Conservation (phyloP, 1,284 basidiomycete genomes). For the Sporisorium iseilematis-ciliati region DNA sequence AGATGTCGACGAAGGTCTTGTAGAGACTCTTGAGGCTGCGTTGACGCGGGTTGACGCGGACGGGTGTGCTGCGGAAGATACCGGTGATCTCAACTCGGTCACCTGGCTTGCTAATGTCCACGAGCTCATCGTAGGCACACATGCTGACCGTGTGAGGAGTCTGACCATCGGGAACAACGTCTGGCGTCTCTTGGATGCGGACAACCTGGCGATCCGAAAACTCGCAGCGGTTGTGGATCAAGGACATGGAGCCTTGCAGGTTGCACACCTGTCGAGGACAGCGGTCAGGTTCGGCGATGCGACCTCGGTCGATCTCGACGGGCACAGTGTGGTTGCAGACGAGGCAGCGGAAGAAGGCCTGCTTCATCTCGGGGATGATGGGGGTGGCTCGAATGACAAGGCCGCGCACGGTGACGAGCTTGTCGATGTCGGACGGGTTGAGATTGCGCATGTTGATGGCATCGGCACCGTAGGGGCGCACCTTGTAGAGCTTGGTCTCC, state of each 20-base stretch:
- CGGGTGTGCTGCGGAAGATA: conserved; percentile 93
- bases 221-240: conserved; percentile 96
- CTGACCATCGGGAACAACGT: conserved; percentile 96
- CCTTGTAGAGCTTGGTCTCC: conserved; percentile 81
- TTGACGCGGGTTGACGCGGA: conserved; percentile 91
- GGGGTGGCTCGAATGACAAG: conserved; percentile 97
- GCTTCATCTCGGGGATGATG: conserved; percentile 97
- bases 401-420: conserved; percentile 93
- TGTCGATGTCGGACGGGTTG: conserved; percentile 68
- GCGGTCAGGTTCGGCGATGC: conserved; percentile 89
- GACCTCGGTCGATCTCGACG: conserved; percentile 94
- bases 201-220: conserved; percentile 96
- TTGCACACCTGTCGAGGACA: conserved; percentile 94
- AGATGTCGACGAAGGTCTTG: conserved; percentile 95
- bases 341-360: conserved; percentile 97
- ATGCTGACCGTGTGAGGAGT: conserved; percentile 96
- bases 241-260: conserved; percentile 86
- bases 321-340: conserved; percentile 93
- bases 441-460: conserved; percentile 71
- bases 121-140: conserved; percentile 96
- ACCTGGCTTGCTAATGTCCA: conserved; percentile 93
- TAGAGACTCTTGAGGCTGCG: conserved; percentile 93
- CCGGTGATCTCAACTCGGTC: conserved; percentile 91
- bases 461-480: conserved; percentile 86
- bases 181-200: conserved; percentile 94